Evolutionary conservation across 345 rosid species (phyloP).

Genomic region (Eucalyptus curtisii): DNA sequence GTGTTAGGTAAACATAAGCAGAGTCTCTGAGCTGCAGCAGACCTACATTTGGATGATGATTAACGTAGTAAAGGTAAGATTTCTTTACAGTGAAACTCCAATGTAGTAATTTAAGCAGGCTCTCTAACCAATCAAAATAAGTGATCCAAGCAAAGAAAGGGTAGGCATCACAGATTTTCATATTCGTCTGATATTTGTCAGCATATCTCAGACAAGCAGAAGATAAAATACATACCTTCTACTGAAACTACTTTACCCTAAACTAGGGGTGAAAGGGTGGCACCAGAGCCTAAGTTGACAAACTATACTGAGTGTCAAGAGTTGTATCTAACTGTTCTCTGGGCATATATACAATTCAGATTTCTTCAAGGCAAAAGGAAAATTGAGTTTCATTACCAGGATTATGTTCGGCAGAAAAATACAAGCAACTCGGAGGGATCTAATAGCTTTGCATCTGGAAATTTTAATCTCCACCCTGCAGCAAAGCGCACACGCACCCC

Average conservation of each 20-base stretch:
- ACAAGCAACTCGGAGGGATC: background rate
- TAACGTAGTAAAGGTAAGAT: background rate
- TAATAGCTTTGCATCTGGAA: background rate
- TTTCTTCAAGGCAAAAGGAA: background rate
- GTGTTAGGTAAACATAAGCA: background rate
- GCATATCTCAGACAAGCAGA: background rate
- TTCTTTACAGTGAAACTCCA: background rate
- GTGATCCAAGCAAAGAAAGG: background rate
- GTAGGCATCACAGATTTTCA: background rate
- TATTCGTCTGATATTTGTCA: background rate
- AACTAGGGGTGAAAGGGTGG: background rate
- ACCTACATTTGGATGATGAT: background rate
- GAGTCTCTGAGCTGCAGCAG: background rate
- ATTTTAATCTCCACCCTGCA: background rate
- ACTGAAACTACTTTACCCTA: background rate
- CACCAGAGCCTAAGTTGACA: background rate
- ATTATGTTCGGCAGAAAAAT: background rate
- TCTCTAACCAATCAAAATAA: background rate
- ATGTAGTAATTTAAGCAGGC: background rate
- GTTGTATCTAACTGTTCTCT: background rate
- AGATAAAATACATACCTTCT: background rate
- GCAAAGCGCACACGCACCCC: background rate
- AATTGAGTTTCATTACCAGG: background rate
- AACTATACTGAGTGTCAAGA: background rate
- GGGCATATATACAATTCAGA: background rate